Evolutionary conservation across 805 yeast genomes (phyloP), one percentile per base, ranked within the genome.

Genomic region (Saturnispora hagleri): DNA sequence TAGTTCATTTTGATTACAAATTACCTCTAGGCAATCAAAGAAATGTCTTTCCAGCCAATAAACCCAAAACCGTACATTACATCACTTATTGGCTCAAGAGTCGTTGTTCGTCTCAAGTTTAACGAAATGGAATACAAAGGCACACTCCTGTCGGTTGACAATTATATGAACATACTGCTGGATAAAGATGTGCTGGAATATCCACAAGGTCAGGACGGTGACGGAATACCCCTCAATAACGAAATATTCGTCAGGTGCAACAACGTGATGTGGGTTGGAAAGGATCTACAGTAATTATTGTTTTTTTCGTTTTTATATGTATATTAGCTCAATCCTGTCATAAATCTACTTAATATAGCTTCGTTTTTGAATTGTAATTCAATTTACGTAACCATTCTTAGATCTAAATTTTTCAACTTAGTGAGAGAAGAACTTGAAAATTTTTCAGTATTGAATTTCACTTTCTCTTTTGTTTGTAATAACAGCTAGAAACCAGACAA

Each of bases 41-140:
- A 18, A 38, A 67, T 68, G 72, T 68, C 71, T 15, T 75, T 77
- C 57, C 78, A 74, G 56, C 93, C 96, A 17, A 73, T 84, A 22
- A 88, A 89, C 61, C 97, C 97, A 15, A 89, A 86, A 64, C 96
- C 96, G n/a, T 93, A 82, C 59, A 73, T 93, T 46, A 82, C 82
- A 55, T 82, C 86, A 24, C 77, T 93, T 43, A 74, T 85, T n/a
- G 82, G 84, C 51, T 75, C 82, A 53, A 73, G 70, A 34, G 89
- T 91, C 12, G 70, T 82, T 12, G 91, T 93, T 20, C 79, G 89
- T 52, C 75, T 93, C 55, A 93, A 93, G 65, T 93, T 96, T 84
- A 91, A 89, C 62, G 79, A 79, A 57, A 86, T 96, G 10, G 95
- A 89, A 65, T 93, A 93, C 67, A 77, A 72, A 53, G 99, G 99